Evolutionary conservation across 805 yeast genomes (phyloP), one percentile per base, ranked within the genome.

Genomic region (Schwanniomyces sp.): DNA sequence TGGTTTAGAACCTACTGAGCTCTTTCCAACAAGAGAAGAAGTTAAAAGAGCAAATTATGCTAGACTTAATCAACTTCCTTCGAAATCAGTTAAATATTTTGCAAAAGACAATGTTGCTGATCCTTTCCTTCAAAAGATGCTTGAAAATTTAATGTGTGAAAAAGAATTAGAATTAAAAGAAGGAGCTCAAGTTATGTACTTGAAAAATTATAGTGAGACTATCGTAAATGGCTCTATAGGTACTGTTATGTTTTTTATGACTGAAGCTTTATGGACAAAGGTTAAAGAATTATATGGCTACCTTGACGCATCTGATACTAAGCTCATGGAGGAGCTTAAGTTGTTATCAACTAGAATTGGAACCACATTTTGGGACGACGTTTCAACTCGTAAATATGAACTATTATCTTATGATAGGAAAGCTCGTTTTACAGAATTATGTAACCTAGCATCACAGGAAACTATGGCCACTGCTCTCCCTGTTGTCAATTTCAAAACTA

Each of bases 201-300:
- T 94, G 54, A 89, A 88, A 57, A 94, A 94, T 62, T 75, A 79
- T 26, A 91, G 88, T 53, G 86, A 82, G 8, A 68, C 74, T 2
- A 70, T 94, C 34, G 98, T 94, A 36, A 94, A 94, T 67, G 99
- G 99, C 2, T 81, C 97, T 0, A 72, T 92, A 34, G 99, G 99
- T 0, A 81, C 76, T 34, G 85, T 94, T 1, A 55, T 81, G 7
- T 82, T 78, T 14, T 84, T 86, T 53, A 66, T 78, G 42, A 61
- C 66, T 2, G 51, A 45, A 7, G 51, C 48, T 11, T 40, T 62
- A 52, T 54, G 60, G 60, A 29, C 49, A 29, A 45, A 54, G 54
- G 52, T 76, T 49, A 39, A 49, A 9, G 66, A 61, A 28, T 27
- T 53, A 8, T 67, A 64, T 47, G 60, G 59, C 6, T 38, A 47